These are phyloP conservation scores for Pichia sp. DNA, from an alignment of 1,139 yeast genomes.

Conservation along the genomic window DNA sequence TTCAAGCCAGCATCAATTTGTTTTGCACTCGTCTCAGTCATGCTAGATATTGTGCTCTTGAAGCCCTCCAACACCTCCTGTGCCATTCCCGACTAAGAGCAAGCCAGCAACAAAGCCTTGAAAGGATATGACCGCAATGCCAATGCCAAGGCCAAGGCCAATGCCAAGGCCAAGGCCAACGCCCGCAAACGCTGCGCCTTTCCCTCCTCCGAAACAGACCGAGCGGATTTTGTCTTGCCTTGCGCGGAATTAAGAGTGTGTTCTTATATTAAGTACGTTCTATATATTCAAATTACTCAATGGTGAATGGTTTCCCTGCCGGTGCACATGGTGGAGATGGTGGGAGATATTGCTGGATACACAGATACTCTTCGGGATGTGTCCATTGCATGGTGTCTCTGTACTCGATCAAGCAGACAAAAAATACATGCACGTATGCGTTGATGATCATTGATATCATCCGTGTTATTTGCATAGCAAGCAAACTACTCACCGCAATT, in stretches of 20 bases:
- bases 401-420: conserved; percentile 78
- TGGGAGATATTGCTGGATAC: not conserved
- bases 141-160: no score
- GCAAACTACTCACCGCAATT: conserved; percentile 59
- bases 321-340: not conserved
- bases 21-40: not conserved
- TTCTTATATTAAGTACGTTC: no score
- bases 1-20: not conserved
- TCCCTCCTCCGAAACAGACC: no score
- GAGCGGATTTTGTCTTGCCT: no score
- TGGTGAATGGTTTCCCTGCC: not conserved
- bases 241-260: no score
- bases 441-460: conserved; percentile 69
- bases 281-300: not conserved
- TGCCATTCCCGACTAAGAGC: no score
- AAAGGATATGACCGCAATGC: no score
- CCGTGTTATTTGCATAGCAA: conserved; percentile 65
- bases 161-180: no score
- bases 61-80: no score
- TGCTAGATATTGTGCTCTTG: no score
- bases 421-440: conserved; percentile 79
- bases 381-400: conserved; percentile 75
- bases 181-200: no score
- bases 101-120: no score
- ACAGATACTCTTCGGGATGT: conserved; percentile 47